phyloP scores from a whole-genome alignment of 2,329 filamentous ascomycete genomes.

The Ustilaginoidea virens region DNA sequence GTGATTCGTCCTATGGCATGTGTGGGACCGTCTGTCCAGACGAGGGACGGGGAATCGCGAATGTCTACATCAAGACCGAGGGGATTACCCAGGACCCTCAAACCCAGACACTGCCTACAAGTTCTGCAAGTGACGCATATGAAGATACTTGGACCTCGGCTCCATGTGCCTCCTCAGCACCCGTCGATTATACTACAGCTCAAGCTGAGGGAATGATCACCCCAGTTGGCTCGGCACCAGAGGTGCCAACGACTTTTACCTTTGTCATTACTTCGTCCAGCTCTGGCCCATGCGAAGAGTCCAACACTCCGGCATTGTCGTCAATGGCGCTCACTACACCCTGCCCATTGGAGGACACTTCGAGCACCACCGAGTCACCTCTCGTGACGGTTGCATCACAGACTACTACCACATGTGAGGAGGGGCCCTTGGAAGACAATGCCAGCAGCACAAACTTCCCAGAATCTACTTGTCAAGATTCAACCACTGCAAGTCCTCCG shows the following conservation, averaged over 20 bases:
- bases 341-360: slow-evolving; percentile 1
- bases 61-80: slow-evolving; percentile 14
- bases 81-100: slow-evolving; percentile 4
- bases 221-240: slow-evolving; percentile 6
- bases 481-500: slow-evolving; percentile 1
- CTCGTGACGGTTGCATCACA: slow-evolving; percentile 1
- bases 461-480: neutral
- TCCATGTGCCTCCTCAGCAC: neutral
- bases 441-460: neutral
- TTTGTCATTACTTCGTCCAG: neutral
- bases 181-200: neutral
- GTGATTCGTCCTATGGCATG: slow-evolving; percentile 13
- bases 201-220: slow-evolving; percentile 3
- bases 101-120: slow-evolving; percentile 3
- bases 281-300: neutral
- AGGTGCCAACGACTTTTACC: slow-evolving; percentile 4
- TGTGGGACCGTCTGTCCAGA: slow-evolving; percentile 18
- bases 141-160: slow-evolving; percentile 2
- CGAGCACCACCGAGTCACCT: slow-evolving; percentile 1
- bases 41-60: slow-evolving; percentile 14
- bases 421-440: no score
- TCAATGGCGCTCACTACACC: slow-evolving; percentile 1
- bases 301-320: neutral
- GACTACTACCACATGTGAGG: slow-evolving; percentile 2
- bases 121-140: slow-evolving; percentile 3